Base-by-base conservation (phyloP, 2,329 filamentous ascomycete genomes). In the Penicillium frequentans region DNA sequence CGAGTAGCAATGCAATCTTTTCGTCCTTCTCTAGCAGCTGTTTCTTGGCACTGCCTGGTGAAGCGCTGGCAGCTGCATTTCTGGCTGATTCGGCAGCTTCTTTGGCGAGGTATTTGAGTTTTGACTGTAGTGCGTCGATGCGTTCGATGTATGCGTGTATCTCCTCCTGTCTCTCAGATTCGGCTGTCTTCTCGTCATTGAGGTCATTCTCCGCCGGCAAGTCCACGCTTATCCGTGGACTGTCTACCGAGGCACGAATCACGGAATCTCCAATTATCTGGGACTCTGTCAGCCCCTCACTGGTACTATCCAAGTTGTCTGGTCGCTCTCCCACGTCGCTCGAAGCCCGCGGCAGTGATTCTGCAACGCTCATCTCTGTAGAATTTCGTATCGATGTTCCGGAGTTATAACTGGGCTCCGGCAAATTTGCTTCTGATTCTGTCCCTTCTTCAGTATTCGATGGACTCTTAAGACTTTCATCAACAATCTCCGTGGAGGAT, bases 61-160 rank as follows among this genome's bases (percentile, higher is more conserved):
- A 78, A 1, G 89, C 86, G 24, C 82, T 78, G n/a, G 82, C 77
- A 2, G 85, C 86, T 7, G 86, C 83, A 63, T 86, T 85, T 68
- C 87, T 89, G 1, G 95, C 91, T 0, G 88, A 82, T 31, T 93
- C 88, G 0, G 89, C 85, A 13, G 90, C 88, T 68, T 93, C 90
- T 59, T 89, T 89, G 2, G 93, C 88, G 13, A 99, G 79, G 68
- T 96, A 97, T 64, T 93, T 89, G 27, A 99, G 78, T 70, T 99
- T 98, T 7, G 91, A 86, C 72, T 98, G 91, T 1, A 99, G 78
- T 4, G 93, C 90, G 77, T 99, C 95, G 54, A 97, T 95, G 35
- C 90, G 87, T 75, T 99, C 95, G 7, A 93, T 83, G 61, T 96
- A 91, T 49, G 83, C 84, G 67, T 95, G 87, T 42, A 92, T 83